phyloP scores from a whole-genome alignment of 1,284 basidiomycete genomes.

The Volvariella surrecta region DNA sequence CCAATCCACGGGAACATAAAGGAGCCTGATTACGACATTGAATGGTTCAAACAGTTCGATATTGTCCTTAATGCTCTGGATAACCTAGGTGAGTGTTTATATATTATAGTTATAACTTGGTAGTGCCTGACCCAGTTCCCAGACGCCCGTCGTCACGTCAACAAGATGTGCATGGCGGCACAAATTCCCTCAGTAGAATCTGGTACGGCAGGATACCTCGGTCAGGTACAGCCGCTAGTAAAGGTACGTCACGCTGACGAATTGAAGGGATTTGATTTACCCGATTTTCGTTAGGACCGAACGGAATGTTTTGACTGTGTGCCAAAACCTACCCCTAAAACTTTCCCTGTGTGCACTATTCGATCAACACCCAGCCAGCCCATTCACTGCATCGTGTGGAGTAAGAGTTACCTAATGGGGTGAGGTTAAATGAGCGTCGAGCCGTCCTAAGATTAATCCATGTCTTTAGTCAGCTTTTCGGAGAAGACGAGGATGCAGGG shows the following conservation, averaged over 20 bases:
- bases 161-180: slow-evolving; percentile 94
- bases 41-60: slow-evolving; percentile 88
- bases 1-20: slow-evolving; percentile 97
- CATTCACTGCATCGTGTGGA: slow-evolving; percentile 99
- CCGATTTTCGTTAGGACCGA: slow-evolving; percentile 42
- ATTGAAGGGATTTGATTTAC: slow-evolving; percentile 2
- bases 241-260: slow-evolving; percentile 37
- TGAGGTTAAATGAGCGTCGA: slow-evolving; percentile 28
- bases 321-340: slow-evolving; percentile 85
- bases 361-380: slow-evolving; percentile 95
- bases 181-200: slow-evolving; percentile 91
- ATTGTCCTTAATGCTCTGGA: slow-evolving; percentile 95
- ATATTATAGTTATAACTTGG: slow-evolving; percentile 5
- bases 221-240: slow-evolving; percentile 72
- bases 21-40: slow-evolving; percentile 83
- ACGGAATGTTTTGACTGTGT: slow-evolving; percentile 93
- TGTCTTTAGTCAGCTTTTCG: slow-evolving; percentile 77
- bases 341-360: slow-evolving; percentile 97
- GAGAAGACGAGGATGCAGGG: slow-evolving; percentile 77
- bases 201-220: slow-evolving; percentile 93
- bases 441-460: not conserved
- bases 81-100: slow-evolving; percentile 68
- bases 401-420: slow-evolving; percentile 96
- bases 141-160: slow-evolving; percentile 92
- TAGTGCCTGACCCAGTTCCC: not conserved